Evolutionary conservation across 2,329 filamentous ascomycete genomes (phyloP).

Genomic region (Fusarium incarnatum): DNA sequence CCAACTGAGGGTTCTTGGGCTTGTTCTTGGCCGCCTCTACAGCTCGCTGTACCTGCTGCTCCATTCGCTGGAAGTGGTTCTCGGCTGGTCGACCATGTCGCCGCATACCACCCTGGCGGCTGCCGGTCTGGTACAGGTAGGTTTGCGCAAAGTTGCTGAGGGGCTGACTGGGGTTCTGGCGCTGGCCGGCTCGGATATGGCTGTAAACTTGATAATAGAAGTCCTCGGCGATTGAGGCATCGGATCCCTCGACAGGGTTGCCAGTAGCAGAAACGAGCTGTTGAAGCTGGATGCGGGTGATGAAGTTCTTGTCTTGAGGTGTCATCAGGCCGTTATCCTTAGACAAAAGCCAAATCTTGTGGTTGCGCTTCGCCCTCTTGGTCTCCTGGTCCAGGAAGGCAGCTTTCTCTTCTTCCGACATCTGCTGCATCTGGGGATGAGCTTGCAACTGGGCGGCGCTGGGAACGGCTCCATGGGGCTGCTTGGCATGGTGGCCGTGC

Average conservation of each 20-base stretch:
- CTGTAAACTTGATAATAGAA: conserved; percentile 99
- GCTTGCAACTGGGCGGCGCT: conserved; percentile 50
- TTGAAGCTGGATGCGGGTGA: conserved; percentile 96
- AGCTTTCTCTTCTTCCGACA: conserved; percentile 86
- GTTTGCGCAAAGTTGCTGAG: conserved; percentile 97
- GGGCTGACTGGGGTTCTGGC: conserved; percentile 92
- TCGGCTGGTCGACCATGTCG: conserved; percentile 86
- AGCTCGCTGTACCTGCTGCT: conserved; percentile 96
- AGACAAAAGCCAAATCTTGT: conserved; percentile 94
- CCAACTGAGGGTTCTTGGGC: conserved; percentile 96
- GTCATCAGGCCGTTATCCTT: conserved; percentile 99
- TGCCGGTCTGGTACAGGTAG: conserved; percentile 94
- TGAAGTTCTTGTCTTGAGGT: conserved; percentile 99
- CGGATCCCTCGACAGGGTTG: conserved; percentile 83
- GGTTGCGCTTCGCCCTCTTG: conserved; percentile 94
- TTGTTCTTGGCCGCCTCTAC: conserved; percentile 98
- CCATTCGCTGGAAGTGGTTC: conserved; percentile 98
- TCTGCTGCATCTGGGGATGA: conserved; percentile 67
- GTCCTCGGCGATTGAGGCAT: conserved; percentile 87
- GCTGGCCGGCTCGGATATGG: conserved; percentile 89
- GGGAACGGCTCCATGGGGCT: conserved; percentile 64
- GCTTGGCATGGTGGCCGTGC: conserved; percentile 55
- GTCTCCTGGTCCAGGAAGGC: conserved; percentile 91
- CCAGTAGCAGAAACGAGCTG: conserved; percentile 94
- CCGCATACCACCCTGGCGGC: conserved; percentile 78